A percentile compares a stretch with the other conserved stretches of the same genome.
phyloP scores from a whole-genome alignment of 2,329 filamentous ascomycete species.

The Alternaria burnsii region DNA sequence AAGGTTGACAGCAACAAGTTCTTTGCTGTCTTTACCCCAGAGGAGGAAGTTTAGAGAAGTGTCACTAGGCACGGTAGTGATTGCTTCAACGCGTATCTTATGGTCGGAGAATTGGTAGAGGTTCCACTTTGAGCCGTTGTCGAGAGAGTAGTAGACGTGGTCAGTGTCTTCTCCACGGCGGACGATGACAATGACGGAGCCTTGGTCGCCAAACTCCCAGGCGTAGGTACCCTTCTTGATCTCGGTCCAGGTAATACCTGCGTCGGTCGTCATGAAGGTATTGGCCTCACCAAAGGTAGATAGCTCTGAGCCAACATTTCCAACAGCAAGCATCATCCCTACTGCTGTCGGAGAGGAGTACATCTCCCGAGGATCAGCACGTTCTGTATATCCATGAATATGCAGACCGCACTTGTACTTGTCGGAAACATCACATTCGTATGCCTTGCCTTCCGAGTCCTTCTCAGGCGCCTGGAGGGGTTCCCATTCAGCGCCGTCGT shows the following conservation, averaged over 20 bases:
- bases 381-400: conserved; percentile 94
- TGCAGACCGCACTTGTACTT: conserved; percentile 81
- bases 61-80: conserved; percentile 89
- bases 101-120: conserved; percentile 75
- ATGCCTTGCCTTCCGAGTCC: conserved; percentile 75
- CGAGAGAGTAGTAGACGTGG: conserved; percentile 75
- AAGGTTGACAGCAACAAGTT: conserved; percentile 78
- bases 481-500: conserved; percentile 90
- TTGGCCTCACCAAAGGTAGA: conserved; percentile 74
- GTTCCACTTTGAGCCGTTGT: conserved; percentile 83
- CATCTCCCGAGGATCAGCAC: conserved; percentile 79
- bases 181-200: conserved; percentile 89
- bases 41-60: conserved; percentile 90
- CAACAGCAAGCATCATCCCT: conserved; percentile 88
- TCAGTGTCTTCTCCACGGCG: conserved; percentile 74
- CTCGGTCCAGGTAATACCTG: conserved; percentile 86
- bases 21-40: conserved; percentile 72
- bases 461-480: conserved; percentile 75
- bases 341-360: conserved; percentile 89
- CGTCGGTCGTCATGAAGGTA: conserved; percentile 91
- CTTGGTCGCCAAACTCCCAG: conserved; percentile 96
- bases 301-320: conserved; percentile 84
- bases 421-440: conserved; percentile 69
- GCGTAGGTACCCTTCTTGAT: conserved; percentile 88
- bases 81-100: conserved; percentile 77